Evolutionary conservation across 805 yeast species (phyloP).

Genomic region (Candida multigemmis): DNA sequence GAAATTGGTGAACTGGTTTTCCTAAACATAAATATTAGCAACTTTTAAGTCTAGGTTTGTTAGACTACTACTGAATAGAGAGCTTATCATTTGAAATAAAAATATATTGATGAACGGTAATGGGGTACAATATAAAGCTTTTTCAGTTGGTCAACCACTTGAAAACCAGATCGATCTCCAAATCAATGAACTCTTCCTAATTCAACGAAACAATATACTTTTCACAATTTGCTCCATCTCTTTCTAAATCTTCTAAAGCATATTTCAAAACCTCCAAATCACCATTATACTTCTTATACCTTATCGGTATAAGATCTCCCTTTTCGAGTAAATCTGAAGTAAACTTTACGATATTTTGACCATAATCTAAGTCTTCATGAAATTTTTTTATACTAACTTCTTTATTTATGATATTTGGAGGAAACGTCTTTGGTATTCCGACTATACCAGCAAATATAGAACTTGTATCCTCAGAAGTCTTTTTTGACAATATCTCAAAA

Average conservation of each 20-base stretch:
- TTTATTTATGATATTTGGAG: constrained; percentile 14
- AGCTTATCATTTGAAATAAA: no score
- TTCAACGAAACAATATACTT: constrained; percentile 18
- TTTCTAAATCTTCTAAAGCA: constrained; percentile 30
- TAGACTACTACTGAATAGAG: no score
- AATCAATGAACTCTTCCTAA: not conserved
- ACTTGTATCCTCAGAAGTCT: constrained; percentile 3
- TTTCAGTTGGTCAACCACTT: no score
- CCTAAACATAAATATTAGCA: no score
- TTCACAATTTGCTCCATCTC: constrained; percentile 32
- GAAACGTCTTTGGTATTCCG: constrained; percentile 15
- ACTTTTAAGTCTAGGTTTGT: no score
- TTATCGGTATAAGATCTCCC: constrained; percentile 21
- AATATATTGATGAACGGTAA: no score
- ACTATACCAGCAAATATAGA: constrained; percentile 30
- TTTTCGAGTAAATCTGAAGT: constrained; percentile 21
- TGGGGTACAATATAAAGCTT: no score
- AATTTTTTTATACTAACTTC: constrained; percentile 31
- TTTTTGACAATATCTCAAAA: constrained; percentile 14
- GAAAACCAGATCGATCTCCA: not conserved
- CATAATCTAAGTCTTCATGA: constrained; percentile 33
- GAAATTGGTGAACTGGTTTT: no score
- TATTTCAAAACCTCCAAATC: constrained; percentile 22
- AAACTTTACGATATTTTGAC: constrained; percentile 19
- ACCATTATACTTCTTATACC: constrained; percentile 21